Percentiles rank a stretch among this genome's conserved stretches.
phyloP scores from a whole-genome alignment of 2,329 filamentous ascomycete genomes.

The Lasiodiplodia theobromae region DNA sequence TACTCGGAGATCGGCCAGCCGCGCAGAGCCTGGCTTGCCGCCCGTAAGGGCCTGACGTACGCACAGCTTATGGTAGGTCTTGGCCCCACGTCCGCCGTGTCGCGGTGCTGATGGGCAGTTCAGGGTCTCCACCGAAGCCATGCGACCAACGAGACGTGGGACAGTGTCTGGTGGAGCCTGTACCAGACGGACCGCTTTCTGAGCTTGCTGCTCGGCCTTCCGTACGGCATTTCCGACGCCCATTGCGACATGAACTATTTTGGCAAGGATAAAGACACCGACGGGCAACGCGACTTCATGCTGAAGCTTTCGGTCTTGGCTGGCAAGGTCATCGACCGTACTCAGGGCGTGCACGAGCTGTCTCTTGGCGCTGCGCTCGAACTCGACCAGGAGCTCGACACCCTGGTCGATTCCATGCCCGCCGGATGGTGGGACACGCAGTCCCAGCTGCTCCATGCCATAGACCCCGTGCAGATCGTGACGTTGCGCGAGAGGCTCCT shows the following conservation, averaged over 20 bases:
- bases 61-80: conserved; percentile 59
- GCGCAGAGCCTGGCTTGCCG: conserved; percentile 61
- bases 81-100: neutral
- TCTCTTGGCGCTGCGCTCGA: conserved; percentile 50
- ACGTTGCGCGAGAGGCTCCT: conserved; percentile 47
- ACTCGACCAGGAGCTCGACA: conserved; percentile 53
- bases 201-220: conserved; percentile 62
- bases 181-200: conserved; percentile 58
- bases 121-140: conserved; percentile 50
- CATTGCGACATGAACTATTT: conserved; percentile 44
- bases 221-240: conserved; percentile 51
- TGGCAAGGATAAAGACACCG: conserved; percentile 26
- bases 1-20: conserved; percentile 64
- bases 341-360: conserved; percentile 46
- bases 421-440: conserved; percentile 49
- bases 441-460: conserved; percentile 38
- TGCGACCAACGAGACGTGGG: conserved; percentile 41
- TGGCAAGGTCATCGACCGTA: conserved; percentile 54
- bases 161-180: conserved; percentile 50
- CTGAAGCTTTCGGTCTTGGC: conserved; percentile 48
- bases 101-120: neutral
- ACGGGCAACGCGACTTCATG: conserved; percentile 35
- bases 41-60: conserved; percentile 59
- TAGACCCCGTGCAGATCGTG: conserved; percentile 42
- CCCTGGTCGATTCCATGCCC: conserved; percentile 46